Evolutionary conservation across 164 flowering plant species (phyloP).

Genomic region (Umbilicus rupestris): DNA sequence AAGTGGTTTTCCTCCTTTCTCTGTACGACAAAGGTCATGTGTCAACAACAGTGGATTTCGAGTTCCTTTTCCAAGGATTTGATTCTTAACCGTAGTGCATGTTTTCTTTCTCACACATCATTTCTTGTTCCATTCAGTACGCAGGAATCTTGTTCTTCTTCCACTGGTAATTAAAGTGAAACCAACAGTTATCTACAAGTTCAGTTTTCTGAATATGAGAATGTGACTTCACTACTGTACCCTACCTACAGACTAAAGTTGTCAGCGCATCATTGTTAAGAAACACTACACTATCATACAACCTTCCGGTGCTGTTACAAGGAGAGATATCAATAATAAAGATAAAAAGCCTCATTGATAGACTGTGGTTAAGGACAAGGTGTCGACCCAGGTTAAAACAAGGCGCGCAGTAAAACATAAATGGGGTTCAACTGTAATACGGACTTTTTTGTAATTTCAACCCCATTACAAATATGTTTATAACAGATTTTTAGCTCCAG

Average conservation of each 20-base stretch:
- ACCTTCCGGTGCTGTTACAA: too few species aligned
- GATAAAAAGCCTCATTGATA: too few species aligned
- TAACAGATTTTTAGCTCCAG: too few species aligned
- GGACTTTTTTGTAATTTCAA: too few species aligned
- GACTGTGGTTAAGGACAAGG: too few species aligned
- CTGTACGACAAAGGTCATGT: not conserved
- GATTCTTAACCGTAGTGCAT: not conserved
- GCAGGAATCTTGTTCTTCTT: not conserved
- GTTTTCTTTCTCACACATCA: not conserved
- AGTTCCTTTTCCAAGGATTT: not conserved
- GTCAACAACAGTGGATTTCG: not conserved
- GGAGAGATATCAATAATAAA: too few species aligned
- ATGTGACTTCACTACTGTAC: not conserved
- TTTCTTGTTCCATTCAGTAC: not conserved
- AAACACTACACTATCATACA: not conserved
- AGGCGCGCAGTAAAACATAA: too few species aligned
- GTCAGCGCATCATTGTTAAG: not conserved
- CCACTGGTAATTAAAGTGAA: conserved; percentile 3
- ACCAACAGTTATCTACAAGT: conserved; percentile 4
- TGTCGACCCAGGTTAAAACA: too few species aligned
- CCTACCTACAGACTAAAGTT: not conserved
- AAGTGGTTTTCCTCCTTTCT: not conserved
- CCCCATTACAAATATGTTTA: too few species aligned
- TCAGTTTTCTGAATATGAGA: not conserved
- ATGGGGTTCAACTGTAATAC: too few species aligned